Evolutionary conservation across 139 green algal species (phyloP).

Genomic region (Coccomyxa sp.): DNA sequence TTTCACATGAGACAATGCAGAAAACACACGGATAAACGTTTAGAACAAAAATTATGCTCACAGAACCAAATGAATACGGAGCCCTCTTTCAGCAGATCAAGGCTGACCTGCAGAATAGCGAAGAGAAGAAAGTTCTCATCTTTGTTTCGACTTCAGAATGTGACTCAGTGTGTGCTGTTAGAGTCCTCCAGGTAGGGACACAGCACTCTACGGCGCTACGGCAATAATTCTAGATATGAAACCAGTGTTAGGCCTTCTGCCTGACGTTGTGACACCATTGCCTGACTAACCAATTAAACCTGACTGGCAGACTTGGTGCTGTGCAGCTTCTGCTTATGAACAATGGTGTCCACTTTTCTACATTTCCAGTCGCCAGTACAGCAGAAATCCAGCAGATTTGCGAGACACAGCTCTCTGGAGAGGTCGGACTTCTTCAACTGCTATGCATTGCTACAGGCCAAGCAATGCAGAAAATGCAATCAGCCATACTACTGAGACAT

Average conservation of each 20-base stretch:
- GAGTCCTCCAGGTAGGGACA: constrained; percentile 55
- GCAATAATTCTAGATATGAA: not conserved
- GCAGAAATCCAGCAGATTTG: constrained; percentile 35
- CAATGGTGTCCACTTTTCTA: constrained; percentile 28
- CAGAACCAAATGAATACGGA: too few relatives aligned
- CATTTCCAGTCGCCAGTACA: constrained; percentile 50
- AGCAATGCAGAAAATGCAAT: not conserved
- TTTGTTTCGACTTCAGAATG: constrained; percentile 59
- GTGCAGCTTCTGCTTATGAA: constrained; percentile 35
- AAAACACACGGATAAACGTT: too few relatives aligned
- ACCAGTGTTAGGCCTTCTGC: not conserved
- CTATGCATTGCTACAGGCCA: not conserved
- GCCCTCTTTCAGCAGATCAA: constrained; percentile 19
- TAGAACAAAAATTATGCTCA: too few relatives aligned
- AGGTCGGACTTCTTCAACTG: constrained; percentile 10
- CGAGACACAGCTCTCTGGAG: constrained; percentile 4
- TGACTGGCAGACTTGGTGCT: not conserved
- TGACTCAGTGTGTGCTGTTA: constrained; percentile 64
- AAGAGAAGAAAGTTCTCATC: constrained; percentile 59
- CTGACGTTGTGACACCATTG: not conserved
- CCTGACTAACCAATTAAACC: not conserved
- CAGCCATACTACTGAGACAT: not conserved
- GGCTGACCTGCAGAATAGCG: constrained; percentile 44
- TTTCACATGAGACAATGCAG: too few relatives aligned
- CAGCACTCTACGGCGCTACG: not conserved